A percentile compares a stretch with the other conserved stretches of the same genome.
Evolutionary conservation across 495 filamentous ascomycete genomes (phyloP).

Genomic region (Aspergillus haitiensis): DNA sequence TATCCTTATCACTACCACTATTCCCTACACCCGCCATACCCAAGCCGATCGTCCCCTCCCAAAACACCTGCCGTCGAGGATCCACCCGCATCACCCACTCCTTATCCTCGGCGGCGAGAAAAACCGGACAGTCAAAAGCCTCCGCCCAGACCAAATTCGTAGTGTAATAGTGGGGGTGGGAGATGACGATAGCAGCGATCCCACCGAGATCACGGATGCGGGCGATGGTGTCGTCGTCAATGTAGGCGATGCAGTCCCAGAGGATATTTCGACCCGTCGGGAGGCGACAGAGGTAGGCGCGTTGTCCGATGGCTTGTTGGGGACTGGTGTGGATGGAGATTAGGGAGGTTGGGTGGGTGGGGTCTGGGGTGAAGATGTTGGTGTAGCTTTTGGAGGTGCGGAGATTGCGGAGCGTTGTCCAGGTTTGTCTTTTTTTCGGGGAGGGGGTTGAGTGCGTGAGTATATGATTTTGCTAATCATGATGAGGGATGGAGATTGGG

Average conservation of each 20-base stretch:
- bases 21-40: neutral
- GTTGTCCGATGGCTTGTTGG: conserved; percentile 67
- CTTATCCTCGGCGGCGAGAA: conserved; percentile 59
- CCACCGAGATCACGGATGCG: conserved; percentile 55
- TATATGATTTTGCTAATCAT: too few relatives aligned
- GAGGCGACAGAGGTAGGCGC: conserved; percentile 63
- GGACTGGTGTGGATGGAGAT: conserved; percentile 28
- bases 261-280: conserved; percentile 60
- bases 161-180: conserved; percentile 77
- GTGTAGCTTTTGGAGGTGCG: conserved; percentile 17
- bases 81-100: conserved; percentile 54
- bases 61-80: conserved; percentile 22
- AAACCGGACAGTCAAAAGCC: conserved; percentile 63
- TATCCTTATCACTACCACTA: neutral
- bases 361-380: conserved; percentile 29
- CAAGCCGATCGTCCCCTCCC: conserved; percentile 8
- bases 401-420: conserved; percentile 29
- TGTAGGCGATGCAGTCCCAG: conserved; percentile 69
- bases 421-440: conserved; percentile 32
- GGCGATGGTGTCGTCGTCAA: conserved; percentile 60
- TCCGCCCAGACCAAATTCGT: conserved; percentile 67
- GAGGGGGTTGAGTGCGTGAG: conserved; percentile 22
- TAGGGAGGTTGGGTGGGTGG: conserved; percentile 12
- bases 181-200: conserved; percentile 71
- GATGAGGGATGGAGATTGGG: neutral